Evolutionary conservation across 1,284 basidiomycete genomes (phyloP).

Genomic region (Cryptococcus sp.): DNA sequence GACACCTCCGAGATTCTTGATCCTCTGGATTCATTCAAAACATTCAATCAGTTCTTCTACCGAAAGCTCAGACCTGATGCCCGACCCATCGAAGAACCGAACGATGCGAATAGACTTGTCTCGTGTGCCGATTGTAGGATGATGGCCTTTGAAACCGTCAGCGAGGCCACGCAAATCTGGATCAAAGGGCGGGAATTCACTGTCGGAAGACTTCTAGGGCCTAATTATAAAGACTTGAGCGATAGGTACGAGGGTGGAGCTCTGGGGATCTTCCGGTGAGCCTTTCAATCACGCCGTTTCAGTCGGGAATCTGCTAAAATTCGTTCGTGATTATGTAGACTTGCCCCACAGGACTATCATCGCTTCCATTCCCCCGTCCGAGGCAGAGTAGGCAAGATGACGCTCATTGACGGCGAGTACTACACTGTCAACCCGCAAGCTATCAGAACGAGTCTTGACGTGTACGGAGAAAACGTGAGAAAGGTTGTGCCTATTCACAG

Average conservation of each 20-base stretch:
- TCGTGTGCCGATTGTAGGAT: conserved; percentile 91
- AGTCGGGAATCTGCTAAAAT: not conserved
- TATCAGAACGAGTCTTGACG: conserved; percentile 64
- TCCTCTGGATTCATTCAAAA: conserved; percentile 81
- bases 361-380: conserved; percentile 92
- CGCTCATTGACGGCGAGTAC: conserved; percentile 79
- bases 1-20: conserved; percentile 79
- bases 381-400: conserved; percentile 77
- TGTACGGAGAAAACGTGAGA: conserved; percentile 90
- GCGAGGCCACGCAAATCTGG: conserved; percentile 86
- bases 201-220: conserved; percentile 75
- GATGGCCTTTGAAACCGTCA: conserved; percentile 85
- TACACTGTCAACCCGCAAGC: conserved; percentile 77
- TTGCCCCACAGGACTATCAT: conserved; percentile 97
- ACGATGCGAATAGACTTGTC: conserved; percentile 75
- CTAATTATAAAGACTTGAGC: conserved; percentile 67
- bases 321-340: conserved; percentile 23
- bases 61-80: conserved; percentile 83
- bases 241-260: conserved; percentile 75
- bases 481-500: conserved; percentile 88
- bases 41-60: conserved; percentile 85
- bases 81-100: conserved; percentile 71
- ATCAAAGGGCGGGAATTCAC: conserved; percentile 96
- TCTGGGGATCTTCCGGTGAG: conserved; percentile 68
- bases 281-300: not conserved